These are phyloP conservation scores for Diplocarpon rosae DNA, from an alignment of 2,329 filamentous ascomycete species.

Conservation along the genomic window DNA sequence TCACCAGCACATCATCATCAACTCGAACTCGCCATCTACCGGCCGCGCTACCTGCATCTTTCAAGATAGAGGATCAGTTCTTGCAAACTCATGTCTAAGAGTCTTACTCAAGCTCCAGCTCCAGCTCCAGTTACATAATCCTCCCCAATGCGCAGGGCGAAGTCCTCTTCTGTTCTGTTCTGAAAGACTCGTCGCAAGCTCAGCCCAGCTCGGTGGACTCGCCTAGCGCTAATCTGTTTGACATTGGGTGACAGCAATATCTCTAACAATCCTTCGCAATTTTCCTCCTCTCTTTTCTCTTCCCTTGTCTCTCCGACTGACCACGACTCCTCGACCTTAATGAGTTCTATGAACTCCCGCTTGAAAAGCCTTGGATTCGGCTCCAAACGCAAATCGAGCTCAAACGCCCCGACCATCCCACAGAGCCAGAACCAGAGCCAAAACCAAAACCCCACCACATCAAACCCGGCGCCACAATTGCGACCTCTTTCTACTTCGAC, in stretches of 20 bases:
- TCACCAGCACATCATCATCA: too few species aligned
- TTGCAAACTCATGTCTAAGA: too few species aligned
- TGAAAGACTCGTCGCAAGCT: conserved; percentile 2
- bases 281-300: conserved; percentile 19
- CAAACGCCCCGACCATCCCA: conserved; percentile 38
- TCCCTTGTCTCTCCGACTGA: conserved; percentile 25
- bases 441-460: conserved; percentile 19
- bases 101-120: too few species aligned
- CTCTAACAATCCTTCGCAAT: conserved; percentile 8
- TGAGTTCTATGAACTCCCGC: conserved; percentile 72
- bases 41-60: too few species aligned
- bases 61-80: too few species aligned
- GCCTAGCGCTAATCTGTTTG: conserved; percentile 9
- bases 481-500: conserved; percentile 27
- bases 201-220: conserved; percentile 3
- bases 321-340: conserved; percentile 32
- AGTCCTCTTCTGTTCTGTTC: background rate
- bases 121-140: too few species aligned
- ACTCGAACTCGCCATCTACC: too few species aligned
- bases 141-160: background rate
- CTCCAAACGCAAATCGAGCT: conserved; percentile 59
- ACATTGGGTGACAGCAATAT: conserved; percentile 7
- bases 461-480: conserved; percentile 20
- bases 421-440: conserved; percentile 14
- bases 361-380: conserved; percentile 73